Base-by-base conservation (phyloP, 164 flowering plant genomes). In the Hamamelis virginiana region DNA sequence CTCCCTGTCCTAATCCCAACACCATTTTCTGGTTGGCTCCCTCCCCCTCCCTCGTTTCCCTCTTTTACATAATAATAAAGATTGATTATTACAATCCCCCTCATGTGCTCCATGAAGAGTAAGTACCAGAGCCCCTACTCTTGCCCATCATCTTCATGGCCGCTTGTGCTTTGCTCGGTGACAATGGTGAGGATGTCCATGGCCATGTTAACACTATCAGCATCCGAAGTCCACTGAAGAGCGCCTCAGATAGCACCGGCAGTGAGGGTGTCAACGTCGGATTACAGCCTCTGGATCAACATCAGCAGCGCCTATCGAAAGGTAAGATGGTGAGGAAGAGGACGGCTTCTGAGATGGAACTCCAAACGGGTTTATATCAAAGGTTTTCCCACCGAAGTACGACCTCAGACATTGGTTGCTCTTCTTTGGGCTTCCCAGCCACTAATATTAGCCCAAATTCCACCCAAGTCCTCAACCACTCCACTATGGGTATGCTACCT, bases 271-370 rank as follows among this genome's bases (percentile, higher is more conserved):
- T n/a, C n/a, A n/a, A n/a, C n/a, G n/a, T n/a, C n/a, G n/a, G n/a
- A n/a, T n/a, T 33, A 33, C 41, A 46, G 50, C 50, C 11, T 46
- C 50, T 11, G 14, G 3, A 12, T 46, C 15, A 45, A 68, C 55
- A 41, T 8, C 55, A 9, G 1, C 50, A 41, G n/a, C 10, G 9
- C 33, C 13, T 22, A 13, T 64, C 63, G 66, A 6, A 33, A 33
- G 70, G 62, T 5, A 84, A 77, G 74, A 87, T 89, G 90, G 82
- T 81, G 69, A 82, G 95, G 71, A 93, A 91, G 75, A 81, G 96
- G 59, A 70, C 77, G 52, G 92, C 94, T 41, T 80, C 94, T 4
- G 93, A 92, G 58, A 74, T 87, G 82, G 92, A 84, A n/a, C 80
- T 62, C 16, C 66, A 69, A 25, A 59, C 14, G 38, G 16, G 9